A percentile compares a stretch with the other conserved stretches of the same genome.
Evolutionary conservation across 2,329 filamentous ascomycete genomes (phyloP).

Genomic region (Apiospora sp.): DNA sequence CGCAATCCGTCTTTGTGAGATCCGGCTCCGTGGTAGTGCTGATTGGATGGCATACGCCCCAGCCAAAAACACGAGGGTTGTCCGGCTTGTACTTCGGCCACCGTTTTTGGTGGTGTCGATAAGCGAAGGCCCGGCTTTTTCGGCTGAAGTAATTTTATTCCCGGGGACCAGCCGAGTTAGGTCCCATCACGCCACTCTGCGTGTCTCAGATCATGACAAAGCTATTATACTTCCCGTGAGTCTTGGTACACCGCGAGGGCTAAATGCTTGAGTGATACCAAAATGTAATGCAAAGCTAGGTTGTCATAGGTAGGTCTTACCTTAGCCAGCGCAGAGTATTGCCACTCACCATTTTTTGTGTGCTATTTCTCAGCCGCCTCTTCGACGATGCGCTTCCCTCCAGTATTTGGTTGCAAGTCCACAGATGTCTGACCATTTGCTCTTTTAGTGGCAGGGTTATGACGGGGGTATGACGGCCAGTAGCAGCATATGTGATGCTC

Average conservation of each 20-base stretch:
- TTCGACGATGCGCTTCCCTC: background rate
- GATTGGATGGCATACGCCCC: background rate
- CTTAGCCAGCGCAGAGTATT: conserved; percentile 11
- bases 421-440: background rate
- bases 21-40: conserved; percentile 6
- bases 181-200: background rate
- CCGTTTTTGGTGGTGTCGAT: background rate
- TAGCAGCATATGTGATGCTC: background rate
- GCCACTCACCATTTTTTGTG: background rate
- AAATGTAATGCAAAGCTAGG: conserved; percentile 1
- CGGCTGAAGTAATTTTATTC: background rate
- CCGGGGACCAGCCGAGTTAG: background rate
- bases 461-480: background rate
- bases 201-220: conserved; percentile 13
- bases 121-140: background rate
- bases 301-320: background rate
- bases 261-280: background rate
- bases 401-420: background rate
- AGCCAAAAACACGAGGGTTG: background rate
- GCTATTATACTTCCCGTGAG: background rate
- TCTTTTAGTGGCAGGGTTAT: background rate
- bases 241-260: background rate
- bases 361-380: background rate
- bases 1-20: background rate
- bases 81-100: background rate